Conservation (phyloP, 371 early-diverging fungal genomes). For the Nematocida displodere region DNA sequence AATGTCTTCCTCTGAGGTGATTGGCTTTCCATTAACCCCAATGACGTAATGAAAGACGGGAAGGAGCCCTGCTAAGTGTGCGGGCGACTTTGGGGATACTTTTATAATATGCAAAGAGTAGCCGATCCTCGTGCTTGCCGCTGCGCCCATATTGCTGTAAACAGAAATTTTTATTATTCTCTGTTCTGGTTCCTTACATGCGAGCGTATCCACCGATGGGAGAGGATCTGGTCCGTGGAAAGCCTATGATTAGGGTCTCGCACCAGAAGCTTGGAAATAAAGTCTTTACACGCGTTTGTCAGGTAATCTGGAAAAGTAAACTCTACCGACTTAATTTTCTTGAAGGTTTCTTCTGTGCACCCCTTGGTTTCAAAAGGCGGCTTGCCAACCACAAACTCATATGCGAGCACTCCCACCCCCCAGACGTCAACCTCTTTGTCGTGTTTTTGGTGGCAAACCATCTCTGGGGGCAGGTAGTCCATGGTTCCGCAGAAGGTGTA, state of each 20-base stretch:
- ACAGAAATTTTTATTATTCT: conserved; percentile 15
- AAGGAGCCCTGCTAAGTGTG: conserved; percentile 48
- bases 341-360: conserved; percentile 71
- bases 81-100: conserved; percentile 41
- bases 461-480: conserved; percentile 80
- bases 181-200: too few relatives aligned
- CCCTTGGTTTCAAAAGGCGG: conserved; percentile 83
- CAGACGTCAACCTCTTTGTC: conserved; percentile 83
- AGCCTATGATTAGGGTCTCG: conserved; percentile 72
- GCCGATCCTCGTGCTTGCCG: conserved; percentile 8
- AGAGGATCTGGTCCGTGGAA: conserved; percentile 69
- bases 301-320: conserved; percentile 74
- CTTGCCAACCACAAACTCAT: conserved; percentile 83
- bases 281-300: conserved; percentile 75
- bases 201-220: conserved; percentile 80
- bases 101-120: conserved; percentile 55
- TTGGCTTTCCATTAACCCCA: conserved; percentile 38
- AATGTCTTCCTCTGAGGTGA: conserved; percentile 41
- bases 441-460: conserved; percentile 79
- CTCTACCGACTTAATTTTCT: conserved; percentile 75
- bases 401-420: conserved; percentile 90
- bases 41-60: conserved; percentile 57
- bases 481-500: conserved; percentile 87
- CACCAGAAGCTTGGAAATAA: conserved; percentile 74
- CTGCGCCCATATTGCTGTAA: conserved; percentile 23